Conservation (phyloP, 345 rosid genomes). For the Rhodamnia rubescens region DNA sequence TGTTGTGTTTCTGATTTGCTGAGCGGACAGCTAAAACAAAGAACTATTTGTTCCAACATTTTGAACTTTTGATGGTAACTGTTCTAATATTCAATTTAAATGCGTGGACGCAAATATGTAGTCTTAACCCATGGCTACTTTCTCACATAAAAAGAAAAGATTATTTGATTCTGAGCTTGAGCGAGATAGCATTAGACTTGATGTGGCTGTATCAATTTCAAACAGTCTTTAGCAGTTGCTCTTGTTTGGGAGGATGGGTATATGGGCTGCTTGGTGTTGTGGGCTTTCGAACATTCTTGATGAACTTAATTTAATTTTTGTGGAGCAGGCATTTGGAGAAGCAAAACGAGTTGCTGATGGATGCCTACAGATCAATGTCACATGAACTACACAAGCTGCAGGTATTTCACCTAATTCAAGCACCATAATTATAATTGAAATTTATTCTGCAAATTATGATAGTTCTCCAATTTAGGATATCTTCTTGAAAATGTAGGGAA, state of each 20-base stretch:
- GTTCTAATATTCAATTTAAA: not conserved
- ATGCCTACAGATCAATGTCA: not conserved
- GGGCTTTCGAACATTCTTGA: not conserved
- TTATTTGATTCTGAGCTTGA: not conserved
- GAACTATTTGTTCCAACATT: not conserved
- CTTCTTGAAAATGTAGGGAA: not conserved
- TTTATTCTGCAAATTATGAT: not conserved
- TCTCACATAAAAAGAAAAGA: not conserved
- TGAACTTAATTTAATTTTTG: not conserved
- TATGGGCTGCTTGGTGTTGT: not conserved
- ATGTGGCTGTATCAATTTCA: not conserved
- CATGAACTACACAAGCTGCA: slow-evolving; percentile 14
- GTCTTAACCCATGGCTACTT: not conserved
- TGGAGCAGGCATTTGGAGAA: slow-evolving; percentile 7
- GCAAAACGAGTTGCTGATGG: slow-evolving; percentile 2
- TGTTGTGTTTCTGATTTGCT: not conserved
- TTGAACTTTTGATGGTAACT: not conserved
- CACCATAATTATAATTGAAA: not conserved
- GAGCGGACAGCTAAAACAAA: not conserved
- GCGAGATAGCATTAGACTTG: not conserved
- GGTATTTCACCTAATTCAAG: not conserved
- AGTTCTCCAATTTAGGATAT: not conserved
- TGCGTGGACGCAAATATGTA: not conserved
- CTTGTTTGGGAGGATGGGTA: not conserved
- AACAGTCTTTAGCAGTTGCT: not conserved